Evolutionary conservation across 108 stramenopile species (phyloP), one percentile per base, ranked within the genome.

Genomic region (Nitzschia inconspicua): DNA sequence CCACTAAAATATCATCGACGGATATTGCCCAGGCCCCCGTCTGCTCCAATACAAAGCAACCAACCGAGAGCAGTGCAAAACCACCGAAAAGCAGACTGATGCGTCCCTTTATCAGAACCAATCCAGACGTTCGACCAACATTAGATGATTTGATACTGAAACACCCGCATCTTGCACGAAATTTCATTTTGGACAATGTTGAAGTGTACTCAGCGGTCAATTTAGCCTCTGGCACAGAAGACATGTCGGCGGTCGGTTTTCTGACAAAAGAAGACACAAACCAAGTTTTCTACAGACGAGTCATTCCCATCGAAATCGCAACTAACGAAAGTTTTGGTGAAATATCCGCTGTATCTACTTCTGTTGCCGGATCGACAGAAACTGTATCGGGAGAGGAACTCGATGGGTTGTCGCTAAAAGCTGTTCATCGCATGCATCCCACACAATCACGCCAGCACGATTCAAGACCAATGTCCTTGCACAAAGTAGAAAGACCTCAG

Each of bases 221-320:
- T 20, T 7, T 54, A 6, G 53, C 53, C 8, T 36, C 53, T 0
- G 24, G 53, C 35, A 54, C 22, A 19, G 53, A 54, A 54, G 53
- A 54, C 16, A 7, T 54, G 34, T 54, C 53, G 9, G 34, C 23
- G 19, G 34, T 36, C 6, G 34, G 18, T 11, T 54, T 54, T 35
- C 37, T 54, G 18, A 54, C 32, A n/a, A 54, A 32, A 18, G 53
- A 54, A 54, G 53, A 54, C 37, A 54, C 53, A 24, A 35, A 32
- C n/a, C 19, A 54, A 0, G 53, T 54, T 2, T 54, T 54, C 37
- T 54, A 35, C 20, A 54, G 3, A 37, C 20, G 32, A n/a, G 24
- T 4, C n/a, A 18, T 34, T 37, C 31, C 34, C 2, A 22, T 23
- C 22, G n/a, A 54, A 35, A 24, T 54, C 2, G 5, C 23, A 9